Evolutionary conservation across 2,329 filamentous ascomycete genomes (phyloP), one percentile per base, ranked within the genome.

Genomic region (Arthrobotrys musiformis): DNA sequence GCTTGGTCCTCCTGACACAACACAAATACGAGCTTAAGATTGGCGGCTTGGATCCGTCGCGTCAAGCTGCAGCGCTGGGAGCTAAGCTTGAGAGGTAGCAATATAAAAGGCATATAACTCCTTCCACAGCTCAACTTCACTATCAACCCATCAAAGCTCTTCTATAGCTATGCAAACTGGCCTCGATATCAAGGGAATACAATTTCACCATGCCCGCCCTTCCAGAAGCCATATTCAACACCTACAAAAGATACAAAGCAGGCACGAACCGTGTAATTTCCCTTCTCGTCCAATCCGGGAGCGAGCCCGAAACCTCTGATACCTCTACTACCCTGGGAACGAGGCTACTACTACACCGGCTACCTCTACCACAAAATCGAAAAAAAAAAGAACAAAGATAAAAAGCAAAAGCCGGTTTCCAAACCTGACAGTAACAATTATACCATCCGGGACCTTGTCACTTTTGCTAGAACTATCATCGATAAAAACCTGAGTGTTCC

Each of bases 211-310:
- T 64, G 61, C 8, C 61, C 19, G 19, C 42, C 61, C 42, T 64
- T 6, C 61, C 61, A 2, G 61, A 70, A 22, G 19, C 42, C 7
- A 62, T 70, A 11, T 8, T 54, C 17, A 30, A 37, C 46, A 56
- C 56, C 4, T 70, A 63, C 26, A 56, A 48, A 37, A n/a, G 46
- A 33, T 70, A 64, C 58, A 63, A 70, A 28, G 52, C 28, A n/a
- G 58, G 44, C 1, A 70, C 56, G 11, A 56, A 63, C 35, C 7
- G 35, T 15, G 26, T 70, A 13, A 63, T 70, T 26, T n/a, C 19
- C 1, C 63, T 28, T 11, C 46, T 28, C 11, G 8, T 28, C 15
- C 24, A 30, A 52, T 26, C 9, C 19, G n/a, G 60, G 11, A 24
- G 4, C n/a, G n/a, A n/a, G n/a, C n/a, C n/a, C n/a, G n/a, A n/a